A percentile compares a stretch with the other conserved stretches of the same genome.
These are phyloP conservation scores for Termitomyces sp. DNA, from an alignment of 768 basidiomycete genomes.

Conservation along the genomic window DNA sequence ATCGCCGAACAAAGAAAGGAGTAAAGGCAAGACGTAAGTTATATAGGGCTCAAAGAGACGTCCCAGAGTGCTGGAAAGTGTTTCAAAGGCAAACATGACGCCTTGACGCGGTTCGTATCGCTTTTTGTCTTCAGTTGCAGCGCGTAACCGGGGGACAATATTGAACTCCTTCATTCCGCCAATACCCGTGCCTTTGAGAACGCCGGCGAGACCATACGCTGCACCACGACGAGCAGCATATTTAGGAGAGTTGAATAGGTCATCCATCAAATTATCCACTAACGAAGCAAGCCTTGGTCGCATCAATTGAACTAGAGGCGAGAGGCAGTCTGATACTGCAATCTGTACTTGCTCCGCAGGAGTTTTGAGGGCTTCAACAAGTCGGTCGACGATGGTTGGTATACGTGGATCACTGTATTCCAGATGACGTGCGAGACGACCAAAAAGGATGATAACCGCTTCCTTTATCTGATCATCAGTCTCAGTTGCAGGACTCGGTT, in stretches of 20 bases:
- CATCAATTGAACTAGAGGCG: slow-evolving; percentile 77
- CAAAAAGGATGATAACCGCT: slow-evolving; percentile 91
- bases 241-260: slow-evolving; percentile 73
- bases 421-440: slow-evolving; percentile 86
- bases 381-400: slow-evolving; percentile 73
- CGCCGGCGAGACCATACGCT: slow-evolving; percentile 92
- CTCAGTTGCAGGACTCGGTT: slow-evolving; percentile 53
- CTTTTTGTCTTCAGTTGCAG: slow-evolving; percentile 86
- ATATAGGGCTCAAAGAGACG: slow-evolving; percentile 94
- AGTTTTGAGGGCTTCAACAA: slow-evolving; percentile 87
- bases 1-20: slow-evolving; percentile 86
- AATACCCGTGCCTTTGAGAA: slow-evolving; percentile 88
- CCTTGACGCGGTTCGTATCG: slow-evolving; percentile 84
- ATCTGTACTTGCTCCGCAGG: slow-evolving; percentile 96
- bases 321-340: slow-evolving; percentile 93
- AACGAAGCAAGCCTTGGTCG: slow-evolving; percentile 51
- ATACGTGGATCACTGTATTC: slow-evolving; percentile 72
- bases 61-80: slow-evolving; percentile 78
- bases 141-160: slow-evolving; percentile 65
- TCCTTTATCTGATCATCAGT: slow-evolving; percentile 88
- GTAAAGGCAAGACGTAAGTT: slow-evolving; percentile 72
- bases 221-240: slow-evolving; percentile 96
- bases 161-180: slow-evolving; percentile 79
- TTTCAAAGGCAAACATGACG: slow-evolving; percentile 93
- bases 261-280: slow-evolving; percentile 71